These are phyloP conservation scores for Trypanosoma brucei DNA, from an alignment of 208 protist species.

Conservation along the genomic window DNA sequence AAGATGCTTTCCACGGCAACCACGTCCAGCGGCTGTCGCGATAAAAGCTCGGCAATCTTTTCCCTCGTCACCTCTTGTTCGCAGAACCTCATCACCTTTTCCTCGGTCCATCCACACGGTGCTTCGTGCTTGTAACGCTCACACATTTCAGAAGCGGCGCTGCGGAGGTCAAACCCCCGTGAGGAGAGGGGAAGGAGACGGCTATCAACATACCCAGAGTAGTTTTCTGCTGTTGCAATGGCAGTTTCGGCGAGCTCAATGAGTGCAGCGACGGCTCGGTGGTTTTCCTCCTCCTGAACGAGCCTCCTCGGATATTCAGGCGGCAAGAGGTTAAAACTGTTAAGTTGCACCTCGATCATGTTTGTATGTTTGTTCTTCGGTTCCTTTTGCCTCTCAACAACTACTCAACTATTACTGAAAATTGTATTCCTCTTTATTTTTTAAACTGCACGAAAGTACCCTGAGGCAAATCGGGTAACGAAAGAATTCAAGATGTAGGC, in stretches of 20 bases:
- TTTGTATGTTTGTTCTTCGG: constrained; percentile 16
- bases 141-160: constrained; percentile 29
- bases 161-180: constrained; percentile 33
- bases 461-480: no score
- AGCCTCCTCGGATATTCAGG: constrained; percentile 55
- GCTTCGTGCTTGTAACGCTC: constrained; percentile 60
- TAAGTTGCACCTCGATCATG: constrained; percentile 14
- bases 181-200: constrained; percentile 48
- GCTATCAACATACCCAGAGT: constrained; percentile 55
- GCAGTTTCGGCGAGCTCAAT: constrained; percentile 56
- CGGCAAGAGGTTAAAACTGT: constrained; percentile 29
- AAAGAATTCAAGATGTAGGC: constrained; percentile 5
- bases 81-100: constrained; percentile 55
- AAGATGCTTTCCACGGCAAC: constrained; percentile 36
- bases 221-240: constrained; percentile 69
- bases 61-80: constrained; percentile 45
- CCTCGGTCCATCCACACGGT: constrained; percentile 71
- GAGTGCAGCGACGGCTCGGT: constrained; percentile 39
- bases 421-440: constrained; percentile 3
- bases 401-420: background rate
- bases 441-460: background rate
- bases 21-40: constrained; percentile 43
- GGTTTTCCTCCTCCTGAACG: constrained; percentile 67
- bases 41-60: constrained; percentile 35
- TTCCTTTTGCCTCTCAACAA: background rate